Evolutionary conservation across 2,329 filamentous ascomycete species (phyloP).

Genomic region (Neoarthrinium moseri): DNA sequence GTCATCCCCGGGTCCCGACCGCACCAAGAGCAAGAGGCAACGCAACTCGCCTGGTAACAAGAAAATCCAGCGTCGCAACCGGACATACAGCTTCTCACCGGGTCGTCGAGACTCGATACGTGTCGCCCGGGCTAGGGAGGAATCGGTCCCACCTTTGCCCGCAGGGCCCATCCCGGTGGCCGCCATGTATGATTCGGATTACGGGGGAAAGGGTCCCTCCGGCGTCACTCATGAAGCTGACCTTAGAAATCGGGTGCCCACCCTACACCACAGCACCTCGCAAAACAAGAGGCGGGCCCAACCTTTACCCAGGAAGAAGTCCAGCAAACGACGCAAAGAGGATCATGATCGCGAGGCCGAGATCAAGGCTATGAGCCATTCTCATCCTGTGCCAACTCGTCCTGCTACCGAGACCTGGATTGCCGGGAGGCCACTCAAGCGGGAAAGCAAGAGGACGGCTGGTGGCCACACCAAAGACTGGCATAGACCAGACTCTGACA

Average conservation of each 20-base stretch:
- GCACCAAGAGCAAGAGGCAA: slow-evolving; percentile 4
- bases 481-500: slow-evolving; percentile 65
- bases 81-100: slow-evolving; percentile 55
- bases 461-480: slow-evolving; percentile 52
- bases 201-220: slow-evolving; percentile 11
- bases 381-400: slow-evolving; percentile 56
- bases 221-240: slow-evolving; percentile 18
- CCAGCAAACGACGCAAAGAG: slow-evolving; percentile 73
- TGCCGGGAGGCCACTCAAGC: slow-evolving; percentile 58
- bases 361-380: slow-evolving; percentile 79
- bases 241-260: slow-evolving; percentile 42
- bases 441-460: slow-evolving; percentile 65
- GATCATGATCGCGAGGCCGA: slow-evolving; percentile 82
- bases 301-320: slow-evolving; percentile 65
- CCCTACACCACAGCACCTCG: slow-evolving; percentile 51
- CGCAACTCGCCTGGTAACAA: slow-evolving; percentile 10
- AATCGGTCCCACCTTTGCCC: slow-evolving; percentile 22
- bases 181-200: slow-evolving; percentile 12
- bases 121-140: slow-evolving; percentile 31
- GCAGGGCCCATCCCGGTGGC: slow-evolving; percentile 15
- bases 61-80: slow-evolving; percentile 41
- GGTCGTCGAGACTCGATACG: slow-evolving; percentile 55
- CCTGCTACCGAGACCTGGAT: slow-evolving; percentile 59
- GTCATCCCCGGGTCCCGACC: background rate
- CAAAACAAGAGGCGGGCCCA: slow-evolving; percentile 59